Evolutionary conservation across 176 grass and related monocot species (phyloP).

Genomic region (Eragrostis nindensis): DNA sequence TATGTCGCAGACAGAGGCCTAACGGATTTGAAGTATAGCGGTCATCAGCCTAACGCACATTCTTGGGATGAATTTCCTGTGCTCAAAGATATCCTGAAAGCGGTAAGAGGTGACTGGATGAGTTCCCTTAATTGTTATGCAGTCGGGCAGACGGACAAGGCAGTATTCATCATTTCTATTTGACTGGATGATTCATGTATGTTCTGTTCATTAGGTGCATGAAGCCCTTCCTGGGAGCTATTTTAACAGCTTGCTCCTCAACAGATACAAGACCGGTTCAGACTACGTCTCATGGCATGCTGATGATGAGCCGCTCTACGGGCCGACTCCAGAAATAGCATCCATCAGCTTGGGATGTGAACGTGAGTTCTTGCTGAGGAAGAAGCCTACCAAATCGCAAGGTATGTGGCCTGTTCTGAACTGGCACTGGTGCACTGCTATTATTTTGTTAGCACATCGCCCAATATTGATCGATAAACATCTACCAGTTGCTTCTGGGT

Average conservation of each 20-base stretch:
- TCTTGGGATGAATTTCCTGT: conserved; percentile 89
- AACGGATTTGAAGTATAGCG: conserved; percentile 72
- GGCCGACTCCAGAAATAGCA: conserved; percentile 78
- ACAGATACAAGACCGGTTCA: conserved; percentile 78
- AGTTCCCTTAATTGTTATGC: not conserved
- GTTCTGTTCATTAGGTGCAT: conserved; percentile 54
- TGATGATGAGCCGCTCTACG: conserved; percentile 84
- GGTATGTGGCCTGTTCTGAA: conserved; percentile 11
- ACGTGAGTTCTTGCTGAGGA: conserved; percentile 69
- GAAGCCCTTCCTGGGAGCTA: conserved; percentile 71
- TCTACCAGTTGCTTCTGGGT: conserved; percentile 32
- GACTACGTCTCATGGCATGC: conserved; percentile 93
- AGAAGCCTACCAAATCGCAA: conserved; percentile 61
- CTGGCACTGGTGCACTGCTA: not conserved
- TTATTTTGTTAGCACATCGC: not conserved
- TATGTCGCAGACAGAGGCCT: conserved; percentile 78
- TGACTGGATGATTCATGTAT: conserved; percentile 2
- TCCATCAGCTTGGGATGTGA: conserved; percentile 82
- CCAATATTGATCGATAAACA: not conserved
- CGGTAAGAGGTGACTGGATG: conserved; percentile 37
- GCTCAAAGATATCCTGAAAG: conserved; percentile 79
- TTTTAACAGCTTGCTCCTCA: conserved; percentile 92
- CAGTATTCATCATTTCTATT: not conserved
- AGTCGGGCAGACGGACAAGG: too few species aligned
- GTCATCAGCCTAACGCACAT: conserved; percentile 61